Conservation (phyloP, 2,329 filamentous ascomycete species). For the Clarireedia homoeocarpa region DNA sequence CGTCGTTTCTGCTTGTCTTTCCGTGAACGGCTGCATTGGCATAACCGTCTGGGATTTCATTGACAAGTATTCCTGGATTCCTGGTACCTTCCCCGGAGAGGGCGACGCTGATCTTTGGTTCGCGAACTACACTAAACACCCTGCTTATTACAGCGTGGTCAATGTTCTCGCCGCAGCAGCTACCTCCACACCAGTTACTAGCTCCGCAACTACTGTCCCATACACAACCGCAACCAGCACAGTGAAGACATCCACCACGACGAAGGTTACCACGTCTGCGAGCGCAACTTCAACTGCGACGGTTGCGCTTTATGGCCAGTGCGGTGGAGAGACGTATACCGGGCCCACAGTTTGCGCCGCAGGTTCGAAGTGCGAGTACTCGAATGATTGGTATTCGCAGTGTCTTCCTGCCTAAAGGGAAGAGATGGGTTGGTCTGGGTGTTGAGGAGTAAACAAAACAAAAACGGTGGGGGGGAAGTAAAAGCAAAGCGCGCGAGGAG, state of each 20-base stretch:
- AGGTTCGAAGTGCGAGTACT: background rate
- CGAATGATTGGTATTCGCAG: constrained; percentile 5
- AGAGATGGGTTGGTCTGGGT: no score
- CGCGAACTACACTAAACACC: constrained; percentile 35
- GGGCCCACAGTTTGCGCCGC: background rate
- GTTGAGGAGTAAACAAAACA: background rate
- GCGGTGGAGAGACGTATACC: background rate
- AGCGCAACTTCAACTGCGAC: background rate
- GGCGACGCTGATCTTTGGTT: constrained; percentile 38
- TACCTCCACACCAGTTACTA: background rate
- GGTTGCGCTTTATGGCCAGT: constrained; percentile 4
- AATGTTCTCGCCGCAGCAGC: constrained; percentile 24
- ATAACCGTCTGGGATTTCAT: constrained; percentile 28
- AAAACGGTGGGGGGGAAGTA: no score
- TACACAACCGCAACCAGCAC: background rate
- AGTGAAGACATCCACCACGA: background rate
- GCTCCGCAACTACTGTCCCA: background rate
- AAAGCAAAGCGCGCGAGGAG: background rate
- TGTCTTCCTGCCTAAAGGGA: background rate
- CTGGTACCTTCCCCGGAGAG: constrained; percentile 33
- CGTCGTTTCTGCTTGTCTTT: constrained; percentile 21
- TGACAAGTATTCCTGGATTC: constrained; percentile 35
- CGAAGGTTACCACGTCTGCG: background rate
- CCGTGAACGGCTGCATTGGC: constrained; percentile 21
- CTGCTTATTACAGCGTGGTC: constrained; percentile 35